Evolutionary conservation across 257 asterid genomes (phyloP).

Genomic region (Scutellaria barbata): DNA sequence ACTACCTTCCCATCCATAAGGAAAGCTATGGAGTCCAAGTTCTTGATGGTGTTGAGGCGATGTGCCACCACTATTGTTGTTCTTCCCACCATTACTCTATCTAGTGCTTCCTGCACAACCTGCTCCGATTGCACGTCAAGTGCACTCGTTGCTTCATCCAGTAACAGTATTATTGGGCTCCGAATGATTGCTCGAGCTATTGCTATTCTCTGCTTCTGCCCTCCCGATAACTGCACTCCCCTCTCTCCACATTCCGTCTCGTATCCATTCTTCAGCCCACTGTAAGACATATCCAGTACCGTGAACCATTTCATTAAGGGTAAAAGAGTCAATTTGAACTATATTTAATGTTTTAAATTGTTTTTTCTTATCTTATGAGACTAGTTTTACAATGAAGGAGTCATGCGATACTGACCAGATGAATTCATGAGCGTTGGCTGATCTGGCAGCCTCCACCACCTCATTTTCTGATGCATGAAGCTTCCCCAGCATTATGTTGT

Average conservation of each 20-base stretch:
- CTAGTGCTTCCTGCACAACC: conserved; percentile 78
- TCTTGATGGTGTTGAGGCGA: conserved; percentile 79
- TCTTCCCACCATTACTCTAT: conserved; percentile 71
- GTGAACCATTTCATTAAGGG: too few species aligned
- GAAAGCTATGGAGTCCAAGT: conserved; percentile 65
- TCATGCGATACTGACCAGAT: conserved; percentile 56
- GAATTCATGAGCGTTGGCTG: conserved; percentile 88
- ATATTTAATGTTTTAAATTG: too few species aligned
- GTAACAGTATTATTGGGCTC: conserved; percentile 58
- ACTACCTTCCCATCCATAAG: conserved; percentile 70
- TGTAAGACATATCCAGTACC: too few species aligned
- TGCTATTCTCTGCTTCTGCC: conserved; percentile 83
- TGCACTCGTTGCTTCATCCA: conserved; percentile 92
- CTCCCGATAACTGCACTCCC: conserved; percentile 80
- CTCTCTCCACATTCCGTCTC: conserved; percentile 80
- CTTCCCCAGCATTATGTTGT: conserved; percentile 69
- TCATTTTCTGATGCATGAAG: conserved; percentile 65
- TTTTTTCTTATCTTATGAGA: too few species aligned
- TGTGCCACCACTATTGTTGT: conserved; percentile 84
- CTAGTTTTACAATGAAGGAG: too few species aligned
- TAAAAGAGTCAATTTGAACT: too few species aligned
- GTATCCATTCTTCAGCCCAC: conserved; percentile 73
- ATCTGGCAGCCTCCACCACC: conserved; percentile 72
- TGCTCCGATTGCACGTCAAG: conserved; percentile 83
- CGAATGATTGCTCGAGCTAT: conserved; percentile 81